Evolutionary conservation across 2,329 filamentous ascomycete genomes (phyloP), one percentile per base, ranked within the genome.

Genomic region (Pyrenophora graminea): DNA sequence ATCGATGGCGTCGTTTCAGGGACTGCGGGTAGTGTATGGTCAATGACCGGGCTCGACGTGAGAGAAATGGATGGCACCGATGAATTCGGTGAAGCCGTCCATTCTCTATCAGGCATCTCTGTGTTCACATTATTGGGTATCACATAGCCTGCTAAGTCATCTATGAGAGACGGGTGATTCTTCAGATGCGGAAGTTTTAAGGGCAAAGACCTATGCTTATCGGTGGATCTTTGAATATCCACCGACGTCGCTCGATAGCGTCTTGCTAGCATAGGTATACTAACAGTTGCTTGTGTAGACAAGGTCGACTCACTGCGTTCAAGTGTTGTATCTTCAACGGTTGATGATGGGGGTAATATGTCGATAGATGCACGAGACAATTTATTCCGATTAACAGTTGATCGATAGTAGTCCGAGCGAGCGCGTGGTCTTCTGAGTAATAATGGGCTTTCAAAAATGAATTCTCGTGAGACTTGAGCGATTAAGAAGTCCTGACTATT

Each of bases 101-200:
- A 47, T 12, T 43, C 48, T 17, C 31, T 39, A 9, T 33, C 43
- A 4, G 23, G 23, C 2, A 53, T 10, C 19, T 40, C 51, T 3
- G 58, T 56, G 10, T 52, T 56, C 9, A 45, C 50, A 3, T 33
- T 23, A 12, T 43, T 53, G 3, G 58, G 57, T 21, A 61, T 31
- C 4, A 70, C 57, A 43, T 54, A 67, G 2, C 53, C 45, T 2
- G 56, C 57, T n/a, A 70, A 44, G 19, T 68, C 66, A 15, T 61
- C 57, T 19, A 62, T 55, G 12, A 70, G 58, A 3, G 64, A 68
- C 1, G 61, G 45, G 13, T 65, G 59, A 17, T 51, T 59, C 4
- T 56, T 52, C 1, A 65, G 31, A 36, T 39, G 47, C 2, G 63
- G 66, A 2, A 69, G 54, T 36, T 56, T 44, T 2, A 49, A 53